Evolutionary conservation across 345 rosid species (phyloP).

Genomic region (Arabidopsis thaliana): DNA sequence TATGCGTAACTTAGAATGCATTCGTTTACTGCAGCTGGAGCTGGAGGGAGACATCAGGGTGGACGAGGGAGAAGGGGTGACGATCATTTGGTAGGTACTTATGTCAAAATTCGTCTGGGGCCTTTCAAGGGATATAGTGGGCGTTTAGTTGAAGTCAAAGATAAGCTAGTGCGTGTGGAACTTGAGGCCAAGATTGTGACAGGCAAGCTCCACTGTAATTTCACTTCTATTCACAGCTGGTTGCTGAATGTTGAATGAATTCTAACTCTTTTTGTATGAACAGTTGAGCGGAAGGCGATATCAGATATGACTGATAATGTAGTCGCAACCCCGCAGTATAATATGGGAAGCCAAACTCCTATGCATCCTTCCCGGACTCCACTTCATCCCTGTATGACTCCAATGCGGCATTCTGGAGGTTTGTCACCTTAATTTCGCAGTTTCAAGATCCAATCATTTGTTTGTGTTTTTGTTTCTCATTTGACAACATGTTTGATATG

Average conservation of each 20-base stretch:
- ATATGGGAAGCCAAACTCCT: slow-evolving; percentile 89
- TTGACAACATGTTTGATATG: slow-evolving; percentile 13
- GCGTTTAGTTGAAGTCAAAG: slow-evolving; percentile 75
- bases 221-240: slow-evolving; percentile 24
- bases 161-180: slow-evolving; percentile 72
- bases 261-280: slow-evolving; percentile 39
- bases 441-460: not conserved
- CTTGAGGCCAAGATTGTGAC: slow-evolving; percentile 83
- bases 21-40: slow-evolving; percentile 41
- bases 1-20: not conserved
- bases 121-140: slow-evolving; percentile 81
- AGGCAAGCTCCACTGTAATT: slow-evolving; percentile 57
- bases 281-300: slow-evolving; percentile 73
- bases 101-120: slow-evolving; percentile 75
- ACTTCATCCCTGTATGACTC: slow-evolving; percentile 82
- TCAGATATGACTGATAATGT: slow-evolving; percentile 60
- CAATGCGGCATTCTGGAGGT: slow-evolving; percentile 87
- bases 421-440: slow-evolving; percentile 6
- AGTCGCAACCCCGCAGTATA: slow-evolving; percentile 59
- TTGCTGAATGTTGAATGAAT: slow-evolving; percentile 29
- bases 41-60: slow-evolving; percentile 73
- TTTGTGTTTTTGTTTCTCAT: not conserved
- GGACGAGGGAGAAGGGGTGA: slow-evolving; percentile 67
- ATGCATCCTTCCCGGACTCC: slow-evolving; percentile 94
- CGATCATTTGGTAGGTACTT: slow-evolving; percentile 67